Conservation (phyloP, 208 protist genomes). For the Lotmaria passim region DNA sequence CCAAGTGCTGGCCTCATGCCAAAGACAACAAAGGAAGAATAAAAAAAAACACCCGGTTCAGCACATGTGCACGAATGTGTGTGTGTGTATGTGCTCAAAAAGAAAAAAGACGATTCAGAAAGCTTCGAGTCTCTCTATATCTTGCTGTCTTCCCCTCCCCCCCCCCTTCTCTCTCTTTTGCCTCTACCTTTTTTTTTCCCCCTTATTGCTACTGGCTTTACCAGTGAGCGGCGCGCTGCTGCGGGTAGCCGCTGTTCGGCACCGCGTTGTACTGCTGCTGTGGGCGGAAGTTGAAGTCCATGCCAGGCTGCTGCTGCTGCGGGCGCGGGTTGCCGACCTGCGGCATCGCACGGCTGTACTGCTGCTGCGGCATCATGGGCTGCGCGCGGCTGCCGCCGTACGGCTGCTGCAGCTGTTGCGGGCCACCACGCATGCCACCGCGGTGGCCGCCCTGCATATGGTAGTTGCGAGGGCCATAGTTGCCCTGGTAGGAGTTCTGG, state of each 20-base stretch:
- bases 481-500: constrained; percentile 17
- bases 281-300: constrained; percentile 30
- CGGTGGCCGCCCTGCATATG: constrained; percentile 18
- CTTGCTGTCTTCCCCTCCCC: not conserved
- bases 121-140: not conserved
- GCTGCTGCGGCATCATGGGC: constrained; percentile 39
- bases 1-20: no score
- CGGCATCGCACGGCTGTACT: constrained; percentile 28
- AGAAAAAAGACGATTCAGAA: not conserved
- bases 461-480: constrained; percentile 16
- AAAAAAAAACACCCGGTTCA: not conserved
- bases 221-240: constrained; percentile 31
- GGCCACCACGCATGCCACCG: constrained; percentile 15
- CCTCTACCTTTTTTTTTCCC: constrained; percentile 12
- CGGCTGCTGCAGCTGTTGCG: constrained; percentile 26
- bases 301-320: constrained; percentile 24
- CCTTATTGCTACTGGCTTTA: constrained; percentile 4
- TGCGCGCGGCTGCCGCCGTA: constrained; percentile 30
- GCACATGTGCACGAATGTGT: no score
- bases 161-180: not conserved
- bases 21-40: constrained; percentile 5
- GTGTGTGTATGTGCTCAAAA: no score
- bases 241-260: constrained; percentile 31
- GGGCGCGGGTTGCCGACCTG: constrained; percentile 18
- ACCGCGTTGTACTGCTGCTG: constrained; percentile 33